phyloP scores from a whole-genome alignment of 2,329 filamentous ascomycete genomes.

The Aureobasidium zeae region DNA sequence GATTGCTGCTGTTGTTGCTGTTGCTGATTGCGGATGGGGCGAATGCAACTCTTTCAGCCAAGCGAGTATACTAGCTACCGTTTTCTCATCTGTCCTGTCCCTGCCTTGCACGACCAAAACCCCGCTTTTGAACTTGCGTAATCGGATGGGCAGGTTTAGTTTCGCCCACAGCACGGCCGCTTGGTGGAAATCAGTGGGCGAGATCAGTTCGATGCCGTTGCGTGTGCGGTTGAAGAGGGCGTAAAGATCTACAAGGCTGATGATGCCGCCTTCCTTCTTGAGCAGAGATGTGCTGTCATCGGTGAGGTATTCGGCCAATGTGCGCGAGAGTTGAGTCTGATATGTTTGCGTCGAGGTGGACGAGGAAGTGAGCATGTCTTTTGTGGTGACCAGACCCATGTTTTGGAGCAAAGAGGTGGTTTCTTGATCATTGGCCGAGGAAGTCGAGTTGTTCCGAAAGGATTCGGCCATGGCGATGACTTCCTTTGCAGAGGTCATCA shows the following conservation, averaged over 20 bases:
- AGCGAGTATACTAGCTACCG: slow-evolving; percentile 62
- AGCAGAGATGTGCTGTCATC: slow-evolving; percentile 74
- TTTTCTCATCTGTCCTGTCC: slow-evolving; percentile 85
- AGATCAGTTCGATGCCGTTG: slow-evolving; percentile 89
- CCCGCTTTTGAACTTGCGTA: slow-evolving; percentile 84
- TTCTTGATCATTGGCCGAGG: slow-evolving; percentile 50
- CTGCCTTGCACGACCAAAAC: slow-evolving; percentile 86
- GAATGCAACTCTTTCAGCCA: slow-evolving; percentile 68
- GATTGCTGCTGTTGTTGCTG: slow-evolving; percentile 29
- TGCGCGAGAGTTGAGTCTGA: slow-evolving; percentile 74
- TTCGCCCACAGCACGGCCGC: slow-evolving; percentile 83
- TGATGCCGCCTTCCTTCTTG: slow-evolving; percentile 72
- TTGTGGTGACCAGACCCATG: slow-evolving; percentile 84
- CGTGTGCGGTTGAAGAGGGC: slow-evolving; percentile 88
- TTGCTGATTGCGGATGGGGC: slow-evolving; percentile 36
- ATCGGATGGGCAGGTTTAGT: slow-evolving; percentile 72
- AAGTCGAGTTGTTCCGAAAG: slow-evolving; percentile 55
- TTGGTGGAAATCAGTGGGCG: slow-evolving; percentile 82
- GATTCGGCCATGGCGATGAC: slow-evolving; percentile 87
- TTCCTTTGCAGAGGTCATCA: slow-evolving; percentile 97
- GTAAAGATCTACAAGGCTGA: slow-evolving; percentile 85
- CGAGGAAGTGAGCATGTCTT: slow-evolving; percentile 77
- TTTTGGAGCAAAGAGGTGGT: slow-evolving; percentile 68
- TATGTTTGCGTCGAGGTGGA: slow-evolving; percentile 73
- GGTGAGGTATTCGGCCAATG: slow-evolving; percentile 79